Evolutionary conservation across 768 basidiomycete species (phyloP).

Genomic region (Termitomyces bulborhizus): DNA sequence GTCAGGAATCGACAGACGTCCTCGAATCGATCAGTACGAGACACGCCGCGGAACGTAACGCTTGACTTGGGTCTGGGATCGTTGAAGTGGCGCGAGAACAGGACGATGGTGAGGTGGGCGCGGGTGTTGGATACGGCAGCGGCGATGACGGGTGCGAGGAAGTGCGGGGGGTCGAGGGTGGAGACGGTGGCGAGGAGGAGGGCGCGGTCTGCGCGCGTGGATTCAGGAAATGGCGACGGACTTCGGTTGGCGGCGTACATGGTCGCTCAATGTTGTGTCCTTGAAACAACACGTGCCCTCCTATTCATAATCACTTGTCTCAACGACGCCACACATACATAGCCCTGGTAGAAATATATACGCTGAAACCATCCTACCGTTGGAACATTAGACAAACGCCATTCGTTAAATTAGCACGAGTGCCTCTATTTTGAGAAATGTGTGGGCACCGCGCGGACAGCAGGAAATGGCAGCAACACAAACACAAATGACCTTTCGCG

Average conservation of each 20-base stretch:
- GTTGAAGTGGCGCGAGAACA: conserved; percentile 60
- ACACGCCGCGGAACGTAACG: conserved; percentile 18
- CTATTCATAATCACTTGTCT: not conserved
- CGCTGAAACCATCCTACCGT: no score
- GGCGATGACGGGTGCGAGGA: conserved; percentile 49
- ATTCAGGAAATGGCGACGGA: conserved; percentile 17
- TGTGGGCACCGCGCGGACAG: no score
- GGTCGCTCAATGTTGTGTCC: not conserved
- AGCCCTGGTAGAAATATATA: no score
- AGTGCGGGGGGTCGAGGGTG: conserved; percentile 43
- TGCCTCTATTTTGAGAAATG: no score
- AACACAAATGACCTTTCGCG: not conserved
- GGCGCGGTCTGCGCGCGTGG: conserved; percentile 21
- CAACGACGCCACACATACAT: not conserved
- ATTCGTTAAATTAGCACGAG: no score
- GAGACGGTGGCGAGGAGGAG: conserved; percentile 54
- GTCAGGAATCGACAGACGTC: conserved; percentile 73
- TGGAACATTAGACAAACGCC: no score
- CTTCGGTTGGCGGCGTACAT: conserved; percentile 9
- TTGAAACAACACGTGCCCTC: conserved; percentile 8
- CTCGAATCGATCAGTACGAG: conserved; percentile 49
- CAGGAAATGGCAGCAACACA: no score
- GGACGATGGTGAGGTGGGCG: conserved; percentile 51
- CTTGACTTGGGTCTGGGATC: conserved; percentile 16
- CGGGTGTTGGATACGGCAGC: conserved; percentile 42